Evolutionary conservation across 2,329 filamentous ascomycete genomes (phyloP), one percentile per base, ranked within the genome.

Genomic region (Tolypocladium ovalisporum): DNA sequence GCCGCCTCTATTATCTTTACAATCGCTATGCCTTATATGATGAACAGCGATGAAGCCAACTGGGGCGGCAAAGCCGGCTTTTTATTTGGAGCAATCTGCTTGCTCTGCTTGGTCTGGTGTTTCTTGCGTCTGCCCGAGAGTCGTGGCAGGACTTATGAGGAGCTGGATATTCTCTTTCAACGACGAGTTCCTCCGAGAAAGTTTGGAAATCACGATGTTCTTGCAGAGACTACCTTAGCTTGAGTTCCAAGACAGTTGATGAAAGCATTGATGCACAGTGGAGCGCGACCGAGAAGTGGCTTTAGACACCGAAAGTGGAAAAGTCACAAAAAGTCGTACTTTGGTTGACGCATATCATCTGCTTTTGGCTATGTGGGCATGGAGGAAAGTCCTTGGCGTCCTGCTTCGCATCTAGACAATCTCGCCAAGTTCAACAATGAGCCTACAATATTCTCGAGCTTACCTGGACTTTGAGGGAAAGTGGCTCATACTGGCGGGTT

Each of bases 31-130:
- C 69, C 69, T 0, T 71, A 68, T 55, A 71, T 71, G 66, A 59
- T 71, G 9, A 70, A 71, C 27, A 60, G 59, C 1, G 62, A 67
- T 22, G 60, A 68, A 54, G 69, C 67, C 57, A 63, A 67, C 47
- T 71, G 67, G 68, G 65, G 65, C 0, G 64, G 67, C 37, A 71
- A 70, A 54, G 65, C 68, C 0, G 68, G 65, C 9, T 70, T 67
- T 56, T 65, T 72, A 24, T 71, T 67, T 49, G 66, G 61, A 19
- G 65, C 59, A 27, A 54, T 64, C 22, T 64, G 66, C 15, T 17
- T 62, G 0, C 59, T 63, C 0, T 69, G 66, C 58, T 47, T 64
- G 4, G 39, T 65, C 1, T 65, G 64, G 51, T 64, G 65, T 42
- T 70, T 67, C 58, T 68, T 66, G 29, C 60, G 68, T 2, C 57